These are phyloP conservation scores for Vaccinium vitisidaea DNA, from an alignment of 148 eudicot genomes.

Conservation along the genomic window DNA sequence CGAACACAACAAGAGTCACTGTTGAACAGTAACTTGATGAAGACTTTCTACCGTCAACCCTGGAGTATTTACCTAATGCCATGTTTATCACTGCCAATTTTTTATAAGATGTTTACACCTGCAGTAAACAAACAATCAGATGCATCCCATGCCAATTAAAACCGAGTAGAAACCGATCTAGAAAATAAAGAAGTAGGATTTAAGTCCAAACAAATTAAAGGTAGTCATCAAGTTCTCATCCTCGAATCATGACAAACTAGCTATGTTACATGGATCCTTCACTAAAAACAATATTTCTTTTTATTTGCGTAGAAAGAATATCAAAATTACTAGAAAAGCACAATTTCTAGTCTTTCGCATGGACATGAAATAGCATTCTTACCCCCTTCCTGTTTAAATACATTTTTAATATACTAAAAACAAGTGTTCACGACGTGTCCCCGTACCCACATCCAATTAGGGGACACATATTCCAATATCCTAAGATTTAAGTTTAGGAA, in stretches of 20 bases:
- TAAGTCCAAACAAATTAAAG: not conserved
- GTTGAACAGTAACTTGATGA: slow-evolving; percentile 63
- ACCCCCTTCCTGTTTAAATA: too few species aligned
- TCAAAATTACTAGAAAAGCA: too few species aligned
- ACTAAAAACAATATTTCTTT: too few species aligned
- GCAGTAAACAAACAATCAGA: slow-evolving; percentile 14
- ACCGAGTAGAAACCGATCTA: not conserved
- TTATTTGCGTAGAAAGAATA: too few species aligned
- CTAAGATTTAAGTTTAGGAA: too few species aligned
- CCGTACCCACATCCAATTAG: too few species aligned
- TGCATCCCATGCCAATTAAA: not conserved
- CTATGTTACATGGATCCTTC: too few species aligned
- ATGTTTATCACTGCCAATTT: slow-evolving; percentile 26
- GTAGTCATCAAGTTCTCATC: not conserved
- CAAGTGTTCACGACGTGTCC: too few species aligned
- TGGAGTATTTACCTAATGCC: slow-evolving; percentile 68
- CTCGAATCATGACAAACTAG: not conserved
- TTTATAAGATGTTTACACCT: slow-evolving; percentile 30
- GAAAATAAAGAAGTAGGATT: not conserved
- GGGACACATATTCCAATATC: too few species aligned
- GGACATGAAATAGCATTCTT: too few species aligned
- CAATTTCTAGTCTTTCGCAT: too few species aligned
- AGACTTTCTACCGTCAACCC: slow-evolving; percentile 65
- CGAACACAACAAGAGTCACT: slow-evolving; percentile 55
- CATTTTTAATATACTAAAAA: too few species aligned